These are phyloP conservation scores for Sporothrix brunneoviolacea DNA, from an alignment of 2,329 filamentous ascomycete species.

Conservation along the genomic window DNA sequence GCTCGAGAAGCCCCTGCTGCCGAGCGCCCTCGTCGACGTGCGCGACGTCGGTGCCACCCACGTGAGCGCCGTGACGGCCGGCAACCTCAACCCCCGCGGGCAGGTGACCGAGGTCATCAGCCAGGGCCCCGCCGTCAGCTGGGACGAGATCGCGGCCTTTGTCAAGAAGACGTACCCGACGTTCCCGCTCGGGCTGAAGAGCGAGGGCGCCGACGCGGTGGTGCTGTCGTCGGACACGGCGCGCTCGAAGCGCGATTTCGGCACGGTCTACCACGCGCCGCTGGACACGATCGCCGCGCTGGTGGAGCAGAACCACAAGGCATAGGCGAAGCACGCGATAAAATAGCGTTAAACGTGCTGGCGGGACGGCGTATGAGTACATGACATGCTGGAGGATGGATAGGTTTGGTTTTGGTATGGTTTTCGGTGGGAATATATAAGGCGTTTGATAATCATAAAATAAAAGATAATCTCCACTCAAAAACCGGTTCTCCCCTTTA, in stretches of 20 bases:
- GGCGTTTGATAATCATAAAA: too few relatives aligned
- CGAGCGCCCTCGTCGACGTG: slow-evolving; percentile 13
- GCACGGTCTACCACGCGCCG: background rate
- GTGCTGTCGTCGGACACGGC: background rate
- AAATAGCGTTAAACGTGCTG: too few relatives aligned
- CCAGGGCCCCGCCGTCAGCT: background rate
- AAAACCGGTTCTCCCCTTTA: too few relatives aligned
- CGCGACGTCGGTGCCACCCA: slow-evolving; percentile 10
- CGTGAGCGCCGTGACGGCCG: background rate
- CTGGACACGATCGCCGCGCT: too few relatives aligned
- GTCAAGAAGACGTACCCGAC: background rate
- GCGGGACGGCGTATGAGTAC: too few relatives aligned
- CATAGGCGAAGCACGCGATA: too few relatives aligned
- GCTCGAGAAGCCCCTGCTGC: background rate
- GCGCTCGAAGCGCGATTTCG: background rate
- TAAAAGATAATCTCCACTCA: too few relatives aligned
- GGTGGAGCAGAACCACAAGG: background rate
- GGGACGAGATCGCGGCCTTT: background rate
- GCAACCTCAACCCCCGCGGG: background rate
- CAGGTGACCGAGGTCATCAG: background rate
- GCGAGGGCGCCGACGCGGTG: background rate
- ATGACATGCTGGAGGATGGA: too few relatives aligned
- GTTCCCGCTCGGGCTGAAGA: background rate
- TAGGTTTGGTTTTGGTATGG: too few relatives aligned
- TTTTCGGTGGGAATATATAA: too few relatives aligned